phyloP scores from a whole-genome alignment of 2,329 filamentous ascomycete species.

The Tothia fuscella region DNA sequence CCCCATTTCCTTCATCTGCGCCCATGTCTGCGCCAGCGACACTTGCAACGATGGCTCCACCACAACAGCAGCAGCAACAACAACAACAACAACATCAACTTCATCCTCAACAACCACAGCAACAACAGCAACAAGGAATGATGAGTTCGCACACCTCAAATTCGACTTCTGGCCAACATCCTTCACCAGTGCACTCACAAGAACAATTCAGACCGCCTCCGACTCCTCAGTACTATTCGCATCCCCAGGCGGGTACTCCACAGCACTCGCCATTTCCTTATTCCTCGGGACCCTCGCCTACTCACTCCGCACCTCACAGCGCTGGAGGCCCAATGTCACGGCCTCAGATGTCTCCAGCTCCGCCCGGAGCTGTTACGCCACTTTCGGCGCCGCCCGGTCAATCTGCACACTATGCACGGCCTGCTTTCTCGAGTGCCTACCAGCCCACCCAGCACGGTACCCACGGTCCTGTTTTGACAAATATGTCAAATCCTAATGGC shows the following conservation, averaged over 20 bases:
- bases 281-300: conserved; percentile 36
- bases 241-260: conserved; percentile 41
- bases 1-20: conserved; percentile 49
- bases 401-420: conserved; percentile 36
- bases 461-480: conserved; percentile 62
- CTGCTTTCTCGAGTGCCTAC: conserved; percentile 22
- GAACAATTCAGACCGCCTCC: conserved; percentile 48
- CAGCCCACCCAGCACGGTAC: conserved; percentile 39
- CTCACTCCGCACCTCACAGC: conserved; percentile 38
- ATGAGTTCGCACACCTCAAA: conserved; percentile 23
- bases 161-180: conserved; percentile 33
- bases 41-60: conserved; percentile 33
- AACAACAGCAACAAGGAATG: conserved; percentile 25
- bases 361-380: conserved; percentile 29
- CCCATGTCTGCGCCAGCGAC: conserved; percentile 42
- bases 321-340: conserved; percentile 29
- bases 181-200: conserved; percentile 45
- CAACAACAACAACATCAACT: conserved; percentile 21
- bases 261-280: conserved; percentile 36
- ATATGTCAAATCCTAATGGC: conserved; percentile 60
- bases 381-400: conserved; percentile 38
- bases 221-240: conserved; percentile 51
- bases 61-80: conserved; percentile 33
- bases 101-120: conserved; percentile 23
- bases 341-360: conserved; percentile 42